These are phyloP conservation scores for Xylariaceae sp. DNA, from an alignment of 2,329 filamentous ascomycete genomes.

Conservation along the genomic window DNA sequence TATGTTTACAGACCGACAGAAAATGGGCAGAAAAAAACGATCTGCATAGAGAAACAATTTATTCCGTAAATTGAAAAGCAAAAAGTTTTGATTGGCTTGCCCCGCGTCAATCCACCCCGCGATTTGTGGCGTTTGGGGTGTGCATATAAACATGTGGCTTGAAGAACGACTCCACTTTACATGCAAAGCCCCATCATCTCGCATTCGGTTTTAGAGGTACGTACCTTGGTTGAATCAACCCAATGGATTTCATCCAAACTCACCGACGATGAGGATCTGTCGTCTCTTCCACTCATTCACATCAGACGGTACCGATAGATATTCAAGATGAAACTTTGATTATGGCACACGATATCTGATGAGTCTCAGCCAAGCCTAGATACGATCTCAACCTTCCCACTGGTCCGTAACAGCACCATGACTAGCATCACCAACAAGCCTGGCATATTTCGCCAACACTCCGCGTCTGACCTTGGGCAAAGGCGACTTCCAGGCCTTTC, in stretches of 20 bases:
- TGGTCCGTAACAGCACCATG: constrained; percentile 86
- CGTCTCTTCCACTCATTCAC: background rate
- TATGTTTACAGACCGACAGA: background rate
- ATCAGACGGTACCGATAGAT: background rate
- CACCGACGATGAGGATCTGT: background rate
- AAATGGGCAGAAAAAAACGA: background rate
- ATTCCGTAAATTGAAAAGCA: background rate
- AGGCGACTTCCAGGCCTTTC: constrained; percentile 65
- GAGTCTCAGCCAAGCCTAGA: background rate
- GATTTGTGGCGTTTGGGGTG: constrained; percentile 17
- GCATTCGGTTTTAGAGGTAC: too few species aligned
- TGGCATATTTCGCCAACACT: constrained; percentile 83
- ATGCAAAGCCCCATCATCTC: background rate
- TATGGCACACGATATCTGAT: background rate
- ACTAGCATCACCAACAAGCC: constrained; percentile 82
- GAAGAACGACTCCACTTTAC: background rate
- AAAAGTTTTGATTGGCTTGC: constrained; percentile 25
- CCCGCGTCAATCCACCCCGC: constrained; percentile 25
- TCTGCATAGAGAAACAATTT: background rate
- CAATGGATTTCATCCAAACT: background rate
- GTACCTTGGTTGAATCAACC: background rate
- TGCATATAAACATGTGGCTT: constrained; percentile 4
- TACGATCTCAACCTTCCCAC: constrained; percentile 32
- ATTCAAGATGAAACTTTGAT: background rate
- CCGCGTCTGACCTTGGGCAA: constrained; percentile 71